phyloP scores from a whole-genome alignment of 148 eudicot genomes.

The Amaranthus cruentus region DNA sequence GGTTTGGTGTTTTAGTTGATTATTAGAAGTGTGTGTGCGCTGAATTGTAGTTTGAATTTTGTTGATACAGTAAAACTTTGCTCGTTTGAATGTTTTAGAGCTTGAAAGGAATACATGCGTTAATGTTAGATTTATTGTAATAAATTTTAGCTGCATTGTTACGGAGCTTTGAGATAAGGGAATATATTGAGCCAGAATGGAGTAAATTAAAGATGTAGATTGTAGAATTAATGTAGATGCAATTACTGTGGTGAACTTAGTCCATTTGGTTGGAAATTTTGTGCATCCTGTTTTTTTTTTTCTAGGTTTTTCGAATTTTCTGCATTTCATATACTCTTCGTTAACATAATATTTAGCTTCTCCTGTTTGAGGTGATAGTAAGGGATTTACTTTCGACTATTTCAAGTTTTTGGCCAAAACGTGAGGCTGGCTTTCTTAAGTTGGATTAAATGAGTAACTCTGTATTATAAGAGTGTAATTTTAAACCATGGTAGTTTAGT shows the following conservation, averaged over 20 bases:
- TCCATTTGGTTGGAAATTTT: neutral
- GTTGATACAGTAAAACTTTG: neutral
- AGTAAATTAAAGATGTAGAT: neutral
- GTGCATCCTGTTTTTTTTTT: neutral
- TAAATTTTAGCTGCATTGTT: neutral
- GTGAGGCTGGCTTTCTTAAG: neutral
- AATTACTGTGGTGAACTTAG: neutral
- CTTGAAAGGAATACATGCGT: neutral
- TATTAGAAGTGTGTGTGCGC: neutral
- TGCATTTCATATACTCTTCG: neutral
- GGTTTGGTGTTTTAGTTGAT: neutral
- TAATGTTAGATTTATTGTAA: neutral
- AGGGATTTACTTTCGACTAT: neutral
- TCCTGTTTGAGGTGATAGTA: neutral
- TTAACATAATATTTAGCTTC: neutral
- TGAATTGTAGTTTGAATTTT: constrained; percentile 5
- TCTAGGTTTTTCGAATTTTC: no score
- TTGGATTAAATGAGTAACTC: neutral
- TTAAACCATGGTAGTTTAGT: neutral
- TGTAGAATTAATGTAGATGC: neutral
- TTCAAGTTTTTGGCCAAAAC: neutral
- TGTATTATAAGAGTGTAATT: neutral
- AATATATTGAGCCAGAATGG: neutral
- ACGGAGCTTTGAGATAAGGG: neutral
- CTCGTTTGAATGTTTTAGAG: neutral